phyloP scores from a whole-genome alignment of 208 protist genomes.

The Acanthamoeba quina region DNA sequence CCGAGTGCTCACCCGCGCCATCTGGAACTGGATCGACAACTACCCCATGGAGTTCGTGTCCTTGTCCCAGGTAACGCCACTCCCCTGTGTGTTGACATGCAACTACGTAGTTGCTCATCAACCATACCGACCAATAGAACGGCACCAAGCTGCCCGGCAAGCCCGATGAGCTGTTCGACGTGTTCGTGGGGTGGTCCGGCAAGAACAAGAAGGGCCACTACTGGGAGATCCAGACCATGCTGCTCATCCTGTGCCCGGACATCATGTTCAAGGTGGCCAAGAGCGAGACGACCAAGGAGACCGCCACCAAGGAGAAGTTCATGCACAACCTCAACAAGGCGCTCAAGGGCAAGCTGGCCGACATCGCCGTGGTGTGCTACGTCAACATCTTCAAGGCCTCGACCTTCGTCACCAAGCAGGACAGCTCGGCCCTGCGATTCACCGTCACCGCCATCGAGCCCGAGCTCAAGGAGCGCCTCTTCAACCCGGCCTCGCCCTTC shows the following conservation, averaged over 20 bases:
- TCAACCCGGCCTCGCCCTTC: slow-evolving; percentile 58
- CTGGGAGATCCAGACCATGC: slow-evolving; percentile 83
- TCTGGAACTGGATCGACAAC: slow-evolving; percentile 82
- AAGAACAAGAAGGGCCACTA: slow-evolving; percentile 80
- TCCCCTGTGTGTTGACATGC: neutral
- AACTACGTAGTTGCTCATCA: neutral
- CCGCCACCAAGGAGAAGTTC: slow-evolving; percentile 72
- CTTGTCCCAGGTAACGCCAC: slow-evolving; percentile 61
- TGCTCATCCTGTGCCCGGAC: slow-evolving; percentile 83
- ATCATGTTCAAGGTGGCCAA: slow-evolving; percentile 79
- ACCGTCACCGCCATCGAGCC: slow-evolving; percentile 80
- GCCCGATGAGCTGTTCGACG: slow-evolving; percentile 81
- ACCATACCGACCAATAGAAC: neutral
- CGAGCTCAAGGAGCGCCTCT: slow-evolving; percentile 79
- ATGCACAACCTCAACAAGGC: slow-evolving; percentile 77
- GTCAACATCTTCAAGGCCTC: slow-evolving; percentile 85
- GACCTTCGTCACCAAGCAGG: slow-evolving; percentile 80
- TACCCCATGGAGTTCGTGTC: slow-evolving; percentile 81
- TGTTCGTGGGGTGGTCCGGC: slow-evolving; percentile 75
- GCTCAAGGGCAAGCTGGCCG: slow-evolving; percentile 76
- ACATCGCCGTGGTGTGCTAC: slow-evolving; percentile 79
- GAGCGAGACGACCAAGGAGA: slow-evolving; percentile 59
- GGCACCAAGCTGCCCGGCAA: neutral
- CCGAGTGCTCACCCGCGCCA: slow-evolving; percentile 73
- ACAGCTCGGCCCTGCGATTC: slow-evolving; percentile 81